Evolutionary conservation across 73 alveolate genomes (phyloP).

Genomic region (Tetrahymena elliotti): DNA sequence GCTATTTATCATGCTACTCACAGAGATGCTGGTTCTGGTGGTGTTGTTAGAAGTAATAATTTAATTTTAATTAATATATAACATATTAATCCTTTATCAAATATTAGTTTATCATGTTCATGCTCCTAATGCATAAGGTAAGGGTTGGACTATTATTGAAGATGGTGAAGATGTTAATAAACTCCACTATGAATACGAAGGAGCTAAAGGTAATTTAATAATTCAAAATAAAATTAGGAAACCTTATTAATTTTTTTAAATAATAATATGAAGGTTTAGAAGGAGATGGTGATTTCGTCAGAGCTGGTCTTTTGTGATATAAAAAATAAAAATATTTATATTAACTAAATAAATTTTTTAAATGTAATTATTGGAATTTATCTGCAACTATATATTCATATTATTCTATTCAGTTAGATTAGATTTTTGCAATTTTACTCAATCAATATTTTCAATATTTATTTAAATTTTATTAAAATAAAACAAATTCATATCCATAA

Average conservation of each 20-base stretch:
- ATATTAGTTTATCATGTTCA: background rate
- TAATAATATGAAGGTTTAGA: background rate
- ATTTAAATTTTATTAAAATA: no score
- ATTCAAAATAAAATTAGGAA: background rate
- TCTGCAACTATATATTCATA: background rate
- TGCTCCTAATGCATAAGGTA: constrained; percentile 84
- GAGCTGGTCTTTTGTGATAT: background rate
- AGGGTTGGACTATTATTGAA: constrained; percentile 77
- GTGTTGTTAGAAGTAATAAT: constrained; percentile 86
- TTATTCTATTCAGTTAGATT: background rate
- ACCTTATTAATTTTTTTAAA: background rate
- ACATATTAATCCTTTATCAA: background rate
- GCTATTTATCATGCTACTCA: constrained; percentile 98
- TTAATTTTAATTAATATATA: no score
- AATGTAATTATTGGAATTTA: background rate
- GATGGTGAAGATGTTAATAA: constrained; percentile 86
- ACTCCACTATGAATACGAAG: constrained; percentile 72
- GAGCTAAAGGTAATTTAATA: constrained; percentile 59
- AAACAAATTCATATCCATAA: background rate
- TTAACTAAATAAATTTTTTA: background rate
- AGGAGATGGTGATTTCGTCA: background rate
- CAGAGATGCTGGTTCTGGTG: constrained; percentile 99
- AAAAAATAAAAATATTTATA: background rate
- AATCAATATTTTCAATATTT: background rate
- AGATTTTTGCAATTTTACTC: background rate